Conservation (phyloP, 1,284 basidiomycete genomes). For the Amylostereum chailletii region DNA sequence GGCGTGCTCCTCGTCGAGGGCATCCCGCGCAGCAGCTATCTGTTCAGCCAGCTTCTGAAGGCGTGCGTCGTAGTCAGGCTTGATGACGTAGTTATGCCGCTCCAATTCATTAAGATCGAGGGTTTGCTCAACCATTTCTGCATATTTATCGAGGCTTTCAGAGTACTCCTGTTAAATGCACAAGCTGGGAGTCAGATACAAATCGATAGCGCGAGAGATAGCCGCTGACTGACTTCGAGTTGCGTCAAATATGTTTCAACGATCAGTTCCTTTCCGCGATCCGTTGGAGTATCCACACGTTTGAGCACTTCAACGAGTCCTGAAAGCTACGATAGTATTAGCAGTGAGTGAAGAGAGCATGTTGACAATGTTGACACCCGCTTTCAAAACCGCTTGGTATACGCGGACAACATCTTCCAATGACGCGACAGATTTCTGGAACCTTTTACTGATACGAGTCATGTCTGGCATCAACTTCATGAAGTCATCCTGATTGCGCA, state of each 20-base stretch:
- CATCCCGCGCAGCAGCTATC: constrained; percentile 62
- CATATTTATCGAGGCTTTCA: constrained; percentile 65
- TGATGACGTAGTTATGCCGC: constrained; percentile 86
- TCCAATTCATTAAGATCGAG: constrained; percentile 85
- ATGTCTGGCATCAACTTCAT: constrained; percentile 93
- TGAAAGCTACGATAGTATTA: constrained; percentile 45
- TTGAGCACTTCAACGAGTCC: constrained; percentile 64
- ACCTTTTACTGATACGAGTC: constrained; percentile 87
- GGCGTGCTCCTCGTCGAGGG: constrained; percentile 79
- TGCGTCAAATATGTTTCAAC: constrained; percentile 58
- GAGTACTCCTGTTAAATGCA: constrained; percentile 47
- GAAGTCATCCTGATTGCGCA: constrained; percentile 62
- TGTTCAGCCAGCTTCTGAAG: constrained; percentile 67
- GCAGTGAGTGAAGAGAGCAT: not conserved
- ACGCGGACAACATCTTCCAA: constrained; percentile 95
- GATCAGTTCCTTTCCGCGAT: constrained; percentile 46
- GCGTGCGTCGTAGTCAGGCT: constrained; percentile 81
- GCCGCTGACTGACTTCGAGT: constrained; percentile 40
- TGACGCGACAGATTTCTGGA: constrained; percentile 78
- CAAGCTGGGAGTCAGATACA: not conserved
- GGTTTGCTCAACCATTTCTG: constrained; percentile 93
- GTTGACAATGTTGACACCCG: constrained; percentile 14
- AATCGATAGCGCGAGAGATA: not conserved
- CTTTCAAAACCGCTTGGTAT: constrained; percentile 81
- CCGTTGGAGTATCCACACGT: constrained; percentile 37